phyloP scores from a whole-genome alignment of 1,139 yeast species.

The Candida pseudocylindracea region DNA sequence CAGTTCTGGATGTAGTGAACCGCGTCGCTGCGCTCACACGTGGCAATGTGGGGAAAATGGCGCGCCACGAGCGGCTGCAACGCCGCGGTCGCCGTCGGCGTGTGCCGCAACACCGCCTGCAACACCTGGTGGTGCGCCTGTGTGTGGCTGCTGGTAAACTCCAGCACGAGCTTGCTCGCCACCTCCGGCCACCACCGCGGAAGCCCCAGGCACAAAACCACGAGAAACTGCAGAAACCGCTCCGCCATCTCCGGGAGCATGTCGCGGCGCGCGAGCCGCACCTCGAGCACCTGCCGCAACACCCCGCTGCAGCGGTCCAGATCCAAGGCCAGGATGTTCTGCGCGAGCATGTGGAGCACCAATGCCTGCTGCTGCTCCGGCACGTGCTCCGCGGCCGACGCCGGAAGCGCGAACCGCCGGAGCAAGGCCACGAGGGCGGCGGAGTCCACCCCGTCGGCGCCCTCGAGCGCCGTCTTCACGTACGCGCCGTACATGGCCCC shows the following conservation, averaged over 20 bases:
- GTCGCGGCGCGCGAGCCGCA: no score
- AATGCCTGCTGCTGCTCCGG: slow-evolving; percentile 13
- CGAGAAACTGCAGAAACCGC: no score
- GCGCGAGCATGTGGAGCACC: slow-evolving; percentile 12
- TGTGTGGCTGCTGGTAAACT: slow-evolving; percentile 16
- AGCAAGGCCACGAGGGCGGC: slow-evolving; percentile 4
- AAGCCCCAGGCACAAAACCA: no score
- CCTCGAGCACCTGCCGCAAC: slow-evolving; percentile 11
- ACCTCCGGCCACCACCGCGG: no score
- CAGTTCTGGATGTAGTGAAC: slow-evolving; percentile 47
- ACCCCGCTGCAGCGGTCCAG: slow-evolving; percentile 20
- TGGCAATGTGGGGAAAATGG: slow-evolving; percentile 58
- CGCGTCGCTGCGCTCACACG: slow-evolving; percentile 29
- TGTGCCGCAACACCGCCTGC: slow-evolving; percentile 35
- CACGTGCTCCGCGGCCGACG: slow-evolving; percentile 12
- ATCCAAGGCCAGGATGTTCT: slow-evolving; percentile 18
- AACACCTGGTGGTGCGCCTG: slow-evolving; percentile 44
- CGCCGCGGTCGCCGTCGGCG: slow-evolving; percentile 61
- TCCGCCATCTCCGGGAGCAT: no score
- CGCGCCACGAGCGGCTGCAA: slow-evolving; percentile 36
- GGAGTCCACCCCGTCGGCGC: slow-evolving; percentile 15
- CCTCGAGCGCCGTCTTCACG: slow-evolving; percentile 40
- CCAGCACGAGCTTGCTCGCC: slow-evolving; percentile 24
- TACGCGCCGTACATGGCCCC: slow-evolving; percentile 40
- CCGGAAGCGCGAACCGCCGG: slow-evolving; percentile 3